Evolutionary conservation across 208 protist species (phyloP).

Genomic region (Leishmania tarentolae): DNA sequence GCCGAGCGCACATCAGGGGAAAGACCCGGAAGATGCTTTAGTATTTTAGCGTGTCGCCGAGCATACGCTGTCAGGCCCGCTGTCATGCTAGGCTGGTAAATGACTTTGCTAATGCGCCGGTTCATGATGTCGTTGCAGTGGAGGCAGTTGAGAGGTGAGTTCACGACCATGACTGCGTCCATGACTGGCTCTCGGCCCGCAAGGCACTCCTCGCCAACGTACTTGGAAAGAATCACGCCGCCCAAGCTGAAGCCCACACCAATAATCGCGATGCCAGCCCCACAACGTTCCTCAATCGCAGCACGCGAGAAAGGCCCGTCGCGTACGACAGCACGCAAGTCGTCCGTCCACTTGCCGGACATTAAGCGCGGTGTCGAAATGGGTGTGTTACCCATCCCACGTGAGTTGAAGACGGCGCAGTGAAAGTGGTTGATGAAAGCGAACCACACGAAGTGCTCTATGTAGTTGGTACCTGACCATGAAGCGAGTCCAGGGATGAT

Average conservation of each 20-base stretch:
- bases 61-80: constrained; percentile 47
- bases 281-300: constrained; percentile 36
- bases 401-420: constrained; percentile 70
- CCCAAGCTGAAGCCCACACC: constrained; percentile 77
- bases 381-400: constrained; percentile 73
- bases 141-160: constrained; percentile 62
- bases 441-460: constrained; percentile 59
- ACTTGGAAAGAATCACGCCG: constrained; percentile 72
- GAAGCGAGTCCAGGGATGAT: constrained; percentile 79
- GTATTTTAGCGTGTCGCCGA: constrained; percentile 48
- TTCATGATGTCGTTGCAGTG: constrained; percentile 40
- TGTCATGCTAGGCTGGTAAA: constrained; percentile 69
- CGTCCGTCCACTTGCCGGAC: constrained; percentile 67
- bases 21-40: constrained; percentile 45
- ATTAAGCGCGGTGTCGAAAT: constrained; percentile 66
- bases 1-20: constrained; percentile 30
- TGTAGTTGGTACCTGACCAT: constrained; percentile 76
- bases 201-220: constrained; percentile 51
- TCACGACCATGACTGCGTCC: constrained; percentile 54
- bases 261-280: constrained; percentile 31
- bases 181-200: constrained; percentile 22
- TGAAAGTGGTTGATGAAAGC: constrained; percentile 53
- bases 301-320: constrained; percentile 29
- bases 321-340: constrained; percentile 47
- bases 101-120: constrained; percentile 9